Evolutionary conservation across 208 protist species (phyloP).

Genomic region (Leishmania aethiopica): DNA sequence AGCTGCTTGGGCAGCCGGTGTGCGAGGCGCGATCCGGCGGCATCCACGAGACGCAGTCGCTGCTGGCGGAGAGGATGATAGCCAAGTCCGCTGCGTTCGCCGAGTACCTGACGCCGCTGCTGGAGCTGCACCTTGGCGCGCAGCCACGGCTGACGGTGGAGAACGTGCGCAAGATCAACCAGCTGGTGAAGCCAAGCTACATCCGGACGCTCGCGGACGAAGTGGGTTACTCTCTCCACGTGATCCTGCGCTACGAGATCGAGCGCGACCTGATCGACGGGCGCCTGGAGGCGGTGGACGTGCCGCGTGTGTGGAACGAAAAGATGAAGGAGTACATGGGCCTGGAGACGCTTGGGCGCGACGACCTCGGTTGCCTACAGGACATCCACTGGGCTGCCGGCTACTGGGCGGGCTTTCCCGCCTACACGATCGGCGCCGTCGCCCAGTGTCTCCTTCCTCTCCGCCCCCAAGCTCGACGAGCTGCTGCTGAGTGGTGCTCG

Average conservation of each 20-base stretch:
- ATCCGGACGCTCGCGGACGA: constrained; percentile 85
- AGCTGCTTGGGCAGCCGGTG: constrained; percentile 58
- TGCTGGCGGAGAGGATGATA: not conserved
- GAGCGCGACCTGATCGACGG: constrained; percentile 79
- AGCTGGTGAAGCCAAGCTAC: constrained; percentile 46
- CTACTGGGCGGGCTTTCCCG: constrained; percentile 79
- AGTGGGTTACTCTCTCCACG: constrained; percentile 83
- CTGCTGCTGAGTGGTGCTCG: not conserved
- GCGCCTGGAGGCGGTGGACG: constrained; percentile 54
- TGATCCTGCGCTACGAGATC: constrained; percentile 85
- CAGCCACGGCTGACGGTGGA: constrained; percentile 38
- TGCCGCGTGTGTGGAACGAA: constrained; percentile 76
- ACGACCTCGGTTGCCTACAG: constrained; percentile 79
- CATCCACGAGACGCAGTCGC: constrained; percentile 84
- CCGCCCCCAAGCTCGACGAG: not conserved
- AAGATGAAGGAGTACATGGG: constrained; percentile 86
- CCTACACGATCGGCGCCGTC: constrained; percentile 80
- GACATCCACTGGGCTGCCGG: constrained; percentile 86
- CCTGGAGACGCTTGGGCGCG: constrained; percentile 71
- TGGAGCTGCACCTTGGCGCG: constrained; percentile 47
- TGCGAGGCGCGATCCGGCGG: constrained; percentile 53
- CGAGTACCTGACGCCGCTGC: constrained; percentile 5
- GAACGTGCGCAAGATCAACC: constrained; percentile 17
- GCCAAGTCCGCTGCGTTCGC: too few relatives aligned
- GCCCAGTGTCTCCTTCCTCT: not conserved